phyloP scores from a whole-genome alignment of 2,329 filamentous ascomycete genomes.

The Fusarium siculi region DNA sequence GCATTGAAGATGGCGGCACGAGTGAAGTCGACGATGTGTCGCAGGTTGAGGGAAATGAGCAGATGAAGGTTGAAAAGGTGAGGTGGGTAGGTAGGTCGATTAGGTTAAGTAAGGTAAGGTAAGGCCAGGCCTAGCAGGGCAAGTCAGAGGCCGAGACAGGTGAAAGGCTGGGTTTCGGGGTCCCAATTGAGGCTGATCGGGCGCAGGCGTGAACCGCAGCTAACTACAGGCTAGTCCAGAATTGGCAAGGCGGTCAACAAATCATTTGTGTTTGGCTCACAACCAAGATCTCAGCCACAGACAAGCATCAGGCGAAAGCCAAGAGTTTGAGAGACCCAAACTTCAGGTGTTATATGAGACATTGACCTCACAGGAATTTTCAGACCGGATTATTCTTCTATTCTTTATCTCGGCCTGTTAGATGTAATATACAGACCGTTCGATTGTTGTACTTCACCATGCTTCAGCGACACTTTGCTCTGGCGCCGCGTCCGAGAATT shows the following conservation, averaged over 20 bases:
- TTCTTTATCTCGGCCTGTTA: background rate
- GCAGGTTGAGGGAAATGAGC: constrained; percentile 9
- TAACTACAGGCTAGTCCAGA: constrained; percentile 28
- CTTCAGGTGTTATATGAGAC: background rate
- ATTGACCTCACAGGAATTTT: background rate
- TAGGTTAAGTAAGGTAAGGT: background rate
- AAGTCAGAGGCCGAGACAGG: background rate
- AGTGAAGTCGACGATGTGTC: background rate
- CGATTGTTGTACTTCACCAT: constrained; percentile 3
- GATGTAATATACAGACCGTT: background rate
- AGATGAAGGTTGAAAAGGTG: constrained; percentile 21
- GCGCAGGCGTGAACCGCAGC: constrained; percentile 34
- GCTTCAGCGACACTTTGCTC: constrained; percentile 19
- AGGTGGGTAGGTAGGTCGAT: constrained; percentile 1
- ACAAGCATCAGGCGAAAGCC: constrained; percentile 10
- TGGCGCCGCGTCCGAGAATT: background rate
- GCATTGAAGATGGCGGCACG: constrained; percentile 2
- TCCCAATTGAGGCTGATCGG: constrained; percentile 44
- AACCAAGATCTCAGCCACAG: constrained; percentile 25
- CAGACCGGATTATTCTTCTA: background rate
- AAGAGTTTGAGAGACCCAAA: constrained; percentile 12
- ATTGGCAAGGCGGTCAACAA: constrained; percentile 40
- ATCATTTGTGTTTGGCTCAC: constrained; percentile 34
- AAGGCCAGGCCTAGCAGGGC: background rate
- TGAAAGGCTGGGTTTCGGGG: constrained; percentile 41